phyloP scores from a whole-genome alignment of 352 stramenopile species.

The Phytopythium chamaehyphon region DNA sequence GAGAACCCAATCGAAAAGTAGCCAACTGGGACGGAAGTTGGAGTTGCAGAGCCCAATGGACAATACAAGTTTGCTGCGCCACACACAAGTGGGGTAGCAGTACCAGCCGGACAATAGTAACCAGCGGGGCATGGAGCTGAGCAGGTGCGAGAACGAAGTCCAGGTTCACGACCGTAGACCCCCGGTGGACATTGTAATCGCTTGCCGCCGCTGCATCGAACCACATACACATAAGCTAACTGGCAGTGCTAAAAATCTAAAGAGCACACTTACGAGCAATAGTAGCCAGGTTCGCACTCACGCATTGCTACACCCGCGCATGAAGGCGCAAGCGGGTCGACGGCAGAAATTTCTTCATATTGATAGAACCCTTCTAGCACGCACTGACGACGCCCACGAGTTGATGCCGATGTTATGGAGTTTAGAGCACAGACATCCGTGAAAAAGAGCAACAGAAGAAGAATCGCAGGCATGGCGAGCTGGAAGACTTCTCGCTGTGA shows the following conservation, averaged over 20 bases:
- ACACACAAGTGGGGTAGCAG: slow-evolving; percentile 32
- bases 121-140: slow-evolving; percentile 55
- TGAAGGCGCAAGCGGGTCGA: neutral
- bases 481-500: too few species aligned
- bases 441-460: too few species aligned
- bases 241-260: neutral
- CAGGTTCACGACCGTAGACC: slow-evolving; percentile 43
- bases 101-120: slow-evolving; percentile 54
- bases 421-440: too few species aligned
- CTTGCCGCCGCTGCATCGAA: slow-evolving; percentile 22
- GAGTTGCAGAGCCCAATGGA: slow-evolving; percentile 33
- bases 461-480: too few species aligned
- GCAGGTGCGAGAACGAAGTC: slow-evolving; percentile 38
- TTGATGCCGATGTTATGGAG: too few species aligned
- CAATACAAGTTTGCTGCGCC: slow-evolving; percentile 46
- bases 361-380: neutral
- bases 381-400: slow-evolving; percentile 4
- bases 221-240: neutral
- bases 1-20: slow-evolving; percentile 41
- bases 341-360: neutral
- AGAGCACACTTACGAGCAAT: slow-evolving; percentile 43
- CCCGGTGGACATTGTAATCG: slow-evolving; percentile 47
- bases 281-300: slow-evolving; percentile 46
- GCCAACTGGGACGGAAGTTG: slow-evolving; percentile 23
- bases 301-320: slow-evolving; percentile 7